Evolutionary conservation across 768 basidiomycete species (phyloP).

Genomic region (Kwoniella europaea): DNA sequence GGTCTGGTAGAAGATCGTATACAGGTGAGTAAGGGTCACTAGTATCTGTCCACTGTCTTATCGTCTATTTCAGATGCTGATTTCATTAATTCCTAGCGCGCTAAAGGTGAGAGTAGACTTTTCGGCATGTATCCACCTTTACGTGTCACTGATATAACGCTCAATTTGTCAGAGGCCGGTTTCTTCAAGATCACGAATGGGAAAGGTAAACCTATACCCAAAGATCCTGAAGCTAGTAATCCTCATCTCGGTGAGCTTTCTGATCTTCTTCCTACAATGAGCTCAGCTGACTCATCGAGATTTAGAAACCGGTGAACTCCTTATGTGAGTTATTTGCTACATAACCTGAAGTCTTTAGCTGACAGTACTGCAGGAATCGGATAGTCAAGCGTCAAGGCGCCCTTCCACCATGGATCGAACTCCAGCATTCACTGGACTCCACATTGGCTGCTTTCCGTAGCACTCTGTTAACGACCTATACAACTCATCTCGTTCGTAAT

Average conservation of each 20-base stretch:
- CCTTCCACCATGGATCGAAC: constrained; percentile 82
- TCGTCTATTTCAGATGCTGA: too few relatives aligned
- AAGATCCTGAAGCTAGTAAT: constrained; percentile 63
- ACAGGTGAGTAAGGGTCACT: constrained; percentile 57
- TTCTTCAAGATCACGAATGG: constrained; percentile 75
- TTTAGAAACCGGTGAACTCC: constrained; percentile 70
- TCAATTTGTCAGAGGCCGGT: constrained; percentile 62
- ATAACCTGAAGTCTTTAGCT: background rate
- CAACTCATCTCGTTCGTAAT: constrained; percentile 72
- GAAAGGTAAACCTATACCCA: constrained; percentile 64
- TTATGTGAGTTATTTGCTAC: constrained; percentile 62
- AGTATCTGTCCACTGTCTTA: too few relatives aligned
- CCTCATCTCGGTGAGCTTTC: constrained; percentile 64
- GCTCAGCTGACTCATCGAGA: background rate
- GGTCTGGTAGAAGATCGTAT: constrained; percentile 78
- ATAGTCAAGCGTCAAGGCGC: constrained; percentile 82
- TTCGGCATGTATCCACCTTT: background rate
- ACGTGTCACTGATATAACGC: too few relatives aligned
- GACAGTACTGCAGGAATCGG: constrained; percentile 63
- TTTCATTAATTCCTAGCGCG: background rate
- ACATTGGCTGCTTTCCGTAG: constrained; percentile 69
- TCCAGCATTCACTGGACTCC: constrained; percentile 75
- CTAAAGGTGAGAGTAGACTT: background rate
- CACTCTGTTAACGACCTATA: constrained; percentile 71
- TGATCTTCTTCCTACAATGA: background rate